Conservation (phyloP, 2,329 filamentous ascomycete species). For the Macrophomina pseudophaseolina region DNA sequence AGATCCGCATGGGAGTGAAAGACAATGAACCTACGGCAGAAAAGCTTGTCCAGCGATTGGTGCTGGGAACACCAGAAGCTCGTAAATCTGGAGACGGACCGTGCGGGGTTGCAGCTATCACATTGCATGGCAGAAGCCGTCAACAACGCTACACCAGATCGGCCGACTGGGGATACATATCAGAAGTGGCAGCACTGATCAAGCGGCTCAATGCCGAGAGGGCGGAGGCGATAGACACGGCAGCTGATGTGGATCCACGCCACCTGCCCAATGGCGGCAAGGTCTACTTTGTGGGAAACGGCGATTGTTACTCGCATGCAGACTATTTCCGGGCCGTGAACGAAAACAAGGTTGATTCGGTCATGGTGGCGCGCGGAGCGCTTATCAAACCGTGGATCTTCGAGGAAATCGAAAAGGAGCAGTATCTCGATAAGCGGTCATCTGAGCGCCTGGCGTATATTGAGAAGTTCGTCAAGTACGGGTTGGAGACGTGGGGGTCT, state of each 20-base stretch:
- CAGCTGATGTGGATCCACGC: slow-evolving; percentile 75
- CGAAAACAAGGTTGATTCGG: slow-evolving; percentile 81
- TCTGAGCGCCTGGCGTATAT: slow-evolving; percentile 83
- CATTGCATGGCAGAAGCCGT: slow-evolving; percentile 88
- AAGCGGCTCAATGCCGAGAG: slow-evolving; percentile 75
- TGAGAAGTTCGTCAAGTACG: slow-evolving; percentile 88
- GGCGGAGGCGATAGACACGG: slow-evolving; percentile 73
- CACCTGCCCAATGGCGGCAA: slow-evolving; percentile 70
- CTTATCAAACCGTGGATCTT: slow-evolving; percentile 99
- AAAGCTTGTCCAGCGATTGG: slow-evolving; percentile 80
- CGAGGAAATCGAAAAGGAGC: slow-evolving; percentile 88
- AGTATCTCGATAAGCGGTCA: slow-evolving; percentile 95
- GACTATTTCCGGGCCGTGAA: slow-evolving; percentile 83
- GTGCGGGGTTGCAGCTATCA: slow-evolving; percentile 90
- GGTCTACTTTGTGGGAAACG: slow-evolving; percentile 94
- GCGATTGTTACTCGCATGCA: slow-evolving; percentile 90
- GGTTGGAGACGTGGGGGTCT: slow-evolving; percentile 91
- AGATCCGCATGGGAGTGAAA: slow-evolving; percentile 89
- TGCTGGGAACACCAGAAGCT: slow-evolving; percentile 77
- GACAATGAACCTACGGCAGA: slow-evolving; percentile 79
- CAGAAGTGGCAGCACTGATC: slow-evolving; percentile 84
- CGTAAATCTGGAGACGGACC: slow-evolving; percentile 70
- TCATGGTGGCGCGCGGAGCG: slow-evolving; percentile 96
- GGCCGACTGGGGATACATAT: slow-evolving; percentile 96
- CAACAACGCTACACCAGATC: slow-evolving; percentile 91